A percentile compares a stretch with the other conserved stretches of the same genome.
Conservation (phyloP, 2,329 filamentous ascomycete species). For the Endocalyx cinctus region DNA sequence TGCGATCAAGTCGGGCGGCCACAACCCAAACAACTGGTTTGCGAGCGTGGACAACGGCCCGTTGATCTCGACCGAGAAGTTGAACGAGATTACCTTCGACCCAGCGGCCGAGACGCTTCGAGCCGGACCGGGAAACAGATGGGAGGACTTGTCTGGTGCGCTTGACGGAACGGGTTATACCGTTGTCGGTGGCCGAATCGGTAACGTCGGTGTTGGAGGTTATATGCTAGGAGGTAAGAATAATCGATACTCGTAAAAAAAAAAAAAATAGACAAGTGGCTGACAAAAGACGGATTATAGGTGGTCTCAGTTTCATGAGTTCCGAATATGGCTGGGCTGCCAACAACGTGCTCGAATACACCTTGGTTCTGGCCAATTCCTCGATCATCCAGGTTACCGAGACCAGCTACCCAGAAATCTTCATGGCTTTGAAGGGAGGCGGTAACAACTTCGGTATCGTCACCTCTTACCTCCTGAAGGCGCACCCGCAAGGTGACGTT, state of each 20-base stretch:
- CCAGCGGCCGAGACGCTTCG: conserved; percentile 31
- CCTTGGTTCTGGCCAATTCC: conserved; percentile 49
- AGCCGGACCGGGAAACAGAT: conserved; percentile 42
- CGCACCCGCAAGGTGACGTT: conserved; percentile 34
- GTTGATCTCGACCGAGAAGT: conserved; percentile 42
- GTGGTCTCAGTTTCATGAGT: conserved; percentile 46
- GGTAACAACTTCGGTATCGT: conserved; percentile 53
- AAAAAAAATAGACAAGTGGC: conserved; percentile 25
- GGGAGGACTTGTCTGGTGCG: conserved; percentile 34
- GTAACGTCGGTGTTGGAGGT: conserved; percentile 44
- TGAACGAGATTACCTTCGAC: conserved; percentile 37
- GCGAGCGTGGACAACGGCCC: conserved; percentile 46
- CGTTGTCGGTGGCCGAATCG: conserved; percentile 39
- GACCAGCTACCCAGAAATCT: conserved; percentile 43
- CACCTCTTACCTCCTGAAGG: conserved; percentile 40
- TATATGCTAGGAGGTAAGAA: conserved; percentile 49
- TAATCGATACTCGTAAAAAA: not conserved
- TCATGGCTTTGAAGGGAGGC: conserved; percentile 49
- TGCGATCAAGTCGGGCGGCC: conserved; percentile 53
- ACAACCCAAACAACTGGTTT: conserved; percentile 50
- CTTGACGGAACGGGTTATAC: conserved; percentile 39
- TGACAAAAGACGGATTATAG: conserved; percentile 36
- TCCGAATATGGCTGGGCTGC: conserved; percentile 46
- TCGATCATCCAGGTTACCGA: conserved; percentile 40
- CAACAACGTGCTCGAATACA: conserved; percentile 43